Conservation (phyloP, 208 protist genomes). For the Perkinsela sp. region DNA sequence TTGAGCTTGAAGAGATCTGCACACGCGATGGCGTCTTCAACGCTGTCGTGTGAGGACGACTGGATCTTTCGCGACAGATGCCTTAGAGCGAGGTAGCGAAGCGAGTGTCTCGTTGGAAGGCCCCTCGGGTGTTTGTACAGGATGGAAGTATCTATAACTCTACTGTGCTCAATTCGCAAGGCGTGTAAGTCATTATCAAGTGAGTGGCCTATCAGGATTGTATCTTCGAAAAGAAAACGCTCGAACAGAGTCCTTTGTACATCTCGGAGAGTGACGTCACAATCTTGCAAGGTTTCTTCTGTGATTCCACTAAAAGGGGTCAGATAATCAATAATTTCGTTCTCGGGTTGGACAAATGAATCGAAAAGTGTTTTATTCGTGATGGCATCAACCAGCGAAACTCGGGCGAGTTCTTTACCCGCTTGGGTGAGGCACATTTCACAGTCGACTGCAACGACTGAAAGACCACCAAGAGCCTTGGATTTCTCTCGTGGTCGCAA, state of each 20-base stretch:
- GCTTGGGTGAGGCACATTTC: neutral
- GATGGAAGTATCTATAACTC: neutral
- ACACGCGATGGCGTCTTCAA: neutral
- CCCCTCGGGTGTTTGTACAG: neutral
- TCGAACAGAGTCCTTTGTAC: neutral
- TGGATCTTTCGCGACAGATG: neutral
- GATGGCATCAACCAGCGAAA: neutral
- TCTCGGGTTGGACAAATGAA: neutral
- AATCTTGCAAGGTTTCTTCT: neutral
- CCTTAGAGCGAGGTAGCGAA: neutral
- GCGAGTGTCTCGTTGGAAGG: neutral
- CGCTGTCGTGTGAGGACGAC: neutral
- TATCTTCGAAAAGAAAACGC: neutral
- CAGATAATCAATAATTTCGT: neutral
- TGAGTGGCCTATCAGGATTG: neutral
- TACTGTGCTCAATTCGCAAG: neutral
- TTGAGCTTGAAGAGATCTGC: neutral
- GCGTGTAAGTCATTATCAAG: neutral
- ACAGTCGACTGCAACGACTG: neutral
- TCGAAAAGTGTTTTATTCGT: neutral
- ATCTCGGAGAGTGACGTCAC: neutral
- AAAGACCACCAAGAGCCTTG: too few relatives aligned
- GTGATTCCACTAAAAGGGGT: neutral
- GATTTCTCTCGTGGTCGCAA: too few relatives aligned
- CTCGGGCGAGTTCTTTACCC: neutral